Evolutionary conservation across 129 eudicot genomes (phyloP).

Genomic region (Arctium lappa): DNA sequence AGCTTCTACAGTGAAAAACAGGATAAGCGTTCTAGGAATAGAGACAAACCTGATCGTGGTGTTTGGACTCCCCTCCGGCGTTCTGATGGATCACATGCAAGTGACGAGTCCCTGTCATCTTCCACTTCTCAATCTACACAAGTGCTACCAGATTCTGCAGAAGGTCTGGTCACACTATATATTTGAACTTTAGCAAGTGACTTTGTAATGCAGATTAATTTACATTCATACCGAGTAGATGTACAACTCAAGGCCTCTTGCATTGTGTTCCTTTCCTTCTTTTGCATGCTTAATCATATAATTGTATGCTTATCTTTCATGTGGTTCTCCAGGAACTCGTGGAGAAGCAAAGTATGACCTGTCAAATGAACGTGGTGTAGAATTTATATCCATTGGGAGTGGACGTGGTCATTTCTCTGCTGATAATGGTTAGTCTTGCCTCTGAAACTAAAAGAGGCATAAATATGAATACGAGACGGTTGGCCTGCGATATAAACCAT

Average conservation of each 20-base stretch:
- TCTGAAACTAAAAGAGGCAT: not conserved
- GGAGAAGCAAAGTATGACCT: slow-evolving; percentile 48
- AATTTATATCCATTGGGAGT: no score
- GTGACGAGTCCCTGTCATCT: slow-evolving; percentile 56
- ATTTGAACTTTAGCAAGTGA: slow-evolving; percentile 1
- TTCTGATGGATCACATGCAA: slow-evolving; percentile 59
- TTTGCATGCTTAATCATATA: not conserved
- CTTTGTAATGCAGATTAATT: not conserved
- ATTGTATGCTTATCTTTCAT: not conserved
- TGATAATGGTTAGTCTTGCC: slow-evolving; percentile 62
- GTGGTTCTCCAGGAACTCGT: slow-evolving; percentile 33
- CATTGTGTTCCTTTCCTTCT: not conserved
- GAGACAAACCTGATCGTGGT: slow-evolving; percentile 86
- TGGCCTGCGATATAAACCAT: not conserved
- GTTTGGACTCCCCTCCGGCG: slow-evolving; percentile 88
- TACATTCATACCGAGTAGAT: not conserved
- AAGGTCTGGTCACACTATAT: slow-evolving; percentile 37
- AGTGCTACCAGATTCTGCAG: slow-evolving; percentile 37
- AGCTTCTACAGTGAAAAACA: slow-evolving; percentile 43
- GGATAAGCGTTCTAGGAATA: slow-evolving; percentile 56
- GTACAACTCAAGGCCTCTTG: not conserved
- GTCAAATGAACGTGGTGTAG: slow-evolving; percentile 30
- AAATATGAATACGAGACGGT: not conserved
- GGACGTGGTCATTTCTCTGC: slow-evolving; percentile 29
- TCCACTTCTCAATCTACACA: slow-evolving; percentile 43